Percentiles rank a stretch among this genome's conserved stretches.
Evolutionary conservation across 257 asterid genomes (phyloP).

Genomic region (Verbena officinalis): DNA sequence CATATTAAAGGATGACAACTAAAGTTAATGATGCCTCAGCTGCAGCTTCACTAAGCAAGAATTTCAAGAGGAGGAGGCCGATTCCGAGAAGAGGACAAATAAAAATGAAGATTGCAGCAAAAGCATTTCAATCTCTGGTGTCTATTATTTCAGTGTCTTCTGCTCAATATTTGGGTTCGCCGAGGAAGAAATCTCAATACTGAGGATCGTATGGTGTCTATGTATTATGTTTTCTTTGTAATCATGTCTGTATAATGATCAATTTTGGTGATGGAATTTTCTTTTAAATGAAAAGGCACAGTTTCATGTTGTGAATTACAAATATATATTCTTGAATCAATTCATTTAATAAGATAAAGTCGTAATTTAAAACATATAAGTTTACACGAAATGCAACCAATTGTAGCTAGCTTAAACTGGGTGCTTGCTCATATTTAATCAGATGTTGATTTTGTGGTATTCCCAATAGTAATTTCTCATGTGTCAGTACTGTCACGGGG

Average conservation of each 20-base stretch:
- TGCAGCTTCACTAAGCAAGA: conserved; percentile 27
- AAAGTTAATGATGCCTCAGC: conserved; percentile 32
- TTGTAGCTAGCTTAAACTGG: no score
- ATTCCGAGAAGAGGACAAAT: conserved; percentile 65
- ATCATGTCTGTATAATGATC: neutral
- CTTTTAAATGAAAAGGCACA: neutral
- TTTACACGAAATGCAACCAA: no score
- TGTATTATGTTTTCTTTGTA: neutral
- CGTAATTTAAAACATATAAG: no score
- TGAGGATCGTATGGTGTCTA: conserved; percentile 1
- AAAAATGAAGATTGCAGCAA: conserved; percentile 60
- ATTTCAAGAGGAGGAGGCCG: conserved; percentile 25
- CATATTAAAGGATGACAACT: conserved; percentile 27
- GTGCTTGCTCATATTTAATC: no score
- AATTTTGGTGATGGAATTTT: conserved; percentile 11
- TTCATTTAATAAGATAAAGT: neutral
- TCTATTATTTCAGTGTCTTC: conserved; percentile 39
- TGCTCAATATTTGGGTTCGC: conserved; percentile 33
- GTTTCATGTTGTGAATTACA: neutral
- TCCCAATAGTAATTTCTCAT: no score
- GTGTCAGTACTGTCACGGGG: no score
- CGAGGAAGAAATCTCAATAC: conserved; percentile 37
- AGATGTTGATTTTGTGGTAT: no score
- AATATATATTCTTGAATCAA: neutral
- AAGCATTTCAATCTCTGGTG: conserved; percentile 50